Evolutionary conservation across 2,329 filamentous ascomycete species (phyloP).

Genomic region (Hypoxylon sp.): DNA sequence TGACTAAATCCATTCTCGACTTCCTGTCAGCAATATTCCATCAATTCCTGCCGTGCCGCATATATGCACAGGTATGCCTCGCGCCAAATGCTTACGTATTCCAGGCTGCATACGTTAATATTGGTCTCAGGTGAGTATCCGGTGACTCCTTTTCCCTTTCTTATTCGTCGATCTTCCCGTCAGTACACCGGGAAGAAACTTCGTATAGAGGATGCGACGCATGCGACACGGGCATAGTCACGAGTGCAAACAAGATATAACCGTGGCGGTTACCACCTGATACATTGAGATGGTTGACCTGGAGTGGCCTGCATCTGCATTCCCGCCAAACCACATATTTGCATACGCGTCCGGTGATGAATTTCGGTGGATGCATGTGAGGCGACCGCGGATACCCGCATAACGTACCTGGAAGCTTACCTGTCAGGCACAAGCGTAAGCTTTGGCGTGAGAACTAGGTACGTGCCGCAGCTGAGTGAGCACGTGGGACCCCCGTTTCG

Average conservation of each 20-base stretch:
- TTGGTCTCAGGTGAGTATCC: conserved; percentile 7
- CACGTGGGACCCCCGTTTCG: conserved; percentile 25
- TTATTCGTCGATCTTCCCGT: conserved; percentile 4
- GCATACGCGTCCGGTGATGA: conserved; percentile 6
- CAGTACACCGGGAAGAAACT: neutral
- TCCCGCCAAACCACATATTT: neutral
- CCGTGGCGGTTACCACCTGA: neutral
- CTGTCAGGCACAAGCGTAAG: conserved; percentile 4
- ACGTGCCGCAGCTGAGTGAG: conserved; percentile 4
- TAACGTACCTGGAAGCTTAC: neutral
- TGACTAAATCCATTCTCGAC: conserved; percentile 1
- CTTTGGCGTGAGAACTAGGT: neutral
- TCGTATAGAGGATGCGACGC: neutral
- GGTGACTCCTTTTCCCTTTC: conserved; percentile 9
- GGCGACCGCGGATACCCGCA: conserved; percentile 6
- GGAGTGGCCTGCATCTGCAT: neutral
- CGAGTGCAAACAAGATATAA: neutral
- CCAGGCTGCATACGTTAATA: conserved; percentile 7
- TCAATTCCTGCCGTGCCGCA: conserved; percentile 10
- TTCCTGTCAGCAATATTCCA: conserved; percentile 6
- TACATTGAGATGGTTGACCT: neutral
- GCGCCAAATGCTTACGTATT: conserved; percentile 11
- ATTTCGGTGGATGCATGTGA: neutral
- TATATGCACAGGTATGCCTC: neutral
- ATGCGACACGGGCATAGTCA: conserved; percentile 16